phyloP scores from a whole-genome alignment of 1,284 basidiomycete species.

The Pseudozyma pruni region DNA sequence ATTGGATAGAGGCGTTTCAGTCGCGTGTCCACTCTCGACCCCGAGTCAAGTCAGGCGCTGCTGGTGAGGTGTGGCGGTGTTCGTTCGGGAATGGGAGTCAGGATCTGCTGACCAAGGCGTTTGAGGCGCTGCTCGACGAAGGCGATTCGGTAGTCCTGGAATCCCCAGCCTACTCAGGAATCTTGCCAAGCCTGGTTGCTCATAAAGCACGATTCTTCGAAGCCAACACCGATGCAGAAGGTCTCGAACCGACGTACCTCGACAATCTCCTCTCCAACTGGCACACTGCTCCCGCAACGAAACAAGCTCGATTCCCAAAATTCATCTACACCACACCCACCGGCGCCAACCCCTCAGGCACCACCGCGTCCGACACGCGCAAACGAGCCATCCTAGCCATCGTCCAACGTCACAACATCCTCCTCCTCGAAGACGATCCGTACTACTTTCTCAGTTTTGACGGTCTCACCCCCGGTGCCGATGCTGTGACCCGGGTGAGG shows the following conservation, averaged over 20 bases:
- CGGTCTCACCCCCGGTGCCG: constrained; percentile 41
- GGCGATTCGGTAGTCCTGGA: constrained; percentile 87
- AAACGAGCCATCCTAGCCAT: constrained; percentile 81
- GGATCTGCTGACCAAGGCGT: constrained; percentile 83
- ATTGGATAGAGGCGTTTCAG: constrained; percentile 73
- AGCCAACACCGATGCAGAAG: constrained; percentile 82
- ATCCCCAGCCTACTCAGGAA: constrained; percentile 80
- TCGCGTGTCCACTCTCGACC: constrained; percentile 74
- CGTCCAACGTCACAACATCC: constrained; percentile 53
- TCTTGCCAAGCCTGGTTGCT: constrained; percentile 56
- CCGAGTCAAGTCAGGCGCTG: neutral
- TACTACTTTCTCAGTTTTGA: constrained; percentile 62
- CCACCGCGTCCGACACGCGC: constrained; percentile 71
- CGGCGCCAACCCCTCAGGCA: constrained; percentile 67
- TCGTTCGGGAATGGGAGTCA: constrained; percentile 85
- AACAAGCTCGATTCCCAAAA: constrained; percentile 76
- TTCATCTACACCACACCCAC: constrained; percentile 80
- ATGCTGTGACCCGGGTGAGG: constrained; percentile 49
- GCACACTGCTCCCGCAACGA: constrained; percentile 72
- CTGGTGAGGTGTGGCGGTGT: constrained; percentile 67
- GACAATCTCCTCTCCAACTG: constrained; percentile 78
- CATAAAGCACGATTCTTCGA: constrained; percentile 67
- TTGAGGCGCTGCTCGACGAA: constrained; percentile 76
- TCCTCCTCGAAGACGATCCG: constrained; percentile 61
- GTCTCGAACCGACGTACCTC: constrained; percentile 77